Evolutionary conservation across 805 yeast genomes (phyloP).

Genomic region (Hanseniaspora osmophila): DNA sequence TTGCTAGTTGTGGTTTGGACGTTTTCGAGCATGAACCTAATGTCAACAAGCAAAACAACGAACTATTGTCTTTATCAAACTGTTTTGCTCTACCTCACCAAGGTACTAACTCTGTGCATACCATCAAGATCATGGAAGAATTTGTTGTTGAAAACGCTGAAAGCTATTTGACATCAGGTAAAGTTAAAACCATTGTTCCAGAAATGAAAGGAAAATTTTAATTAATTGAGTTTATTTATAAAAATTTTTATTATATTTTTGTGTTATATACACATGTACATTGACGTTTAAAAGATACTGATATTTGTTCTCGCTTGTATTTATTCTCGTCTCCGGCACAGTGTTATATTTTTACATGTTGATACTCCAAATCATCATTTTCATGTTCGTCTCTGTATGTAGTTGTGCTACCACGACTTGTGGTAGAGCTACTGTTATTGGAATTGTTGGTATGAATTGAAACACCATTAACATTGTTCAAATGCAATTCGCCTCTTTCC

Average conservation of each 20-base stretch:
- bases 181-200: slow-evolving; percentile 66
- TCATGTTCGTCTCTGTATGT: not conserved
- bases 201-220: slow-evolving; percentile 34
- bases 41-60: slow-evolving; percentile 34
- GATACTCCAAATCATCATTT: not conserved
- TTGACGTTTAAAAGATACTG: too few species aligned
- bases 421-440: not conserved
- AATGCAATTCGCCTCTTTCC: not conserved
- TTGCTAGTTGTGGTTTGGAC: slow-evolving; percentile 57
- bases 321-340: too few species aligned
- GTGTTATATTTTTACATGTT: not conserved
- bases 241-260: not conserved
- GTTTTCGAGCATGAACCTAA: slow-evolving; percentile 67
- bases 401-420: not conserved
- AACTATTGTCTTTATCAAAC: slow-evolving; percentile 46
- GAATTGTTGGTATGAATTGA: not conserved
- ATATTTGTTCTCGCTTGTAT: too few species aligned
- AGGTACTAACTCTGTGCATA: slow-evolving; percentile 72
- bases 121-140: slow-evolving; percentile 69
- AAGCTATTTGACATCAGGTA: slow-evolving; percentile 46
- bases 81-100: slow-evolving; percentile 76
- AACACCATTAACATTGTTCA: not conserved
- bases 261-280: not conserved
- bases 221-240: slow-evolving; percentile 8
- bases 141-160: slow-evolving; percentile 57